Base-by-base conservation (phyloP, 257 asterid species). In the Primulina tabacum region DNA sequence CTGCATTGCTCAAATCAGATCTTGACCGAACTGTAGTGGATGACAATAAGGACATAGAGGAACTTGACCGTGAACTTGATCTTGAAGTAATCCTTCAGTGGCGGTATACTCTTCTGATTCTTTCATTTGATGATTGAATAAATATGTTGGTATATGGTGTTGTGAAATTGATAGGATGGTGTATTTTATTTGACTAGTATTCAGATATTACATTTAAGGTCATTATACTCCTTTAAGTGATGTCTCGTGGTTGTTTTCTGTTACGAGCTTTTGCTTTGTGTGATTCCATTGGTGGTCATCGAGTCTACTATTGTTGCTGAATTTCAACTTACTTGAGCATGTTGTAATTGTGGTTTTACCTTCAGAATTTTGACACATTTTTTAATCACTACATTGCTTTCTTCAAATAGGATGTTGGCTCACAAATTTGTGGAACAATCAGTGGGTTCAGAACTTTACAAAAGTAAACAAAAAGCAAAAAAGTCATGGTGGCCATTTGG, bases 401-500 rank as follows among this genome's bases (percentile, higher is more conserved):
- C 66, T 64, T 81, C 65, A 66, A 75, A 76, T 86, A 93, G 99
- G 90, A 89, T 93, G 99, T 78, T 93, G 85, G 99, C 97, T 69
- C 99, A 93, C 84, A 93, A 93, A 79, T 79, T 93, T 80, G 99
- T 93, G 67, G 84, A 86, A 79, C 92, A 91, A 77, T 87, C 97
- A 14, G 75, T 68, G 32, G 92, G 80, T 66, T 83, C 95, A 28
- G 96, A 82, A 68, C 72, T 75, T 53, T 72, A 79, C 81, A 77
- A 72, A 37, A 87, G 72, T 74, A 83, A 80, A 75, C 88, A 89
- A 73, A 83, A 82, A 28, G 65, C 89, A 32, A 87, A 83, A 65
- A 93, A 79, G 70, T 82, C 99, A 34, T 93, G 99, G 99, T 93
- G 96, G 96, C 69, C 94, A 59, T 87, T 93, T 82, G 99, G 99